These are phyloP conservation scores for Pythium utonaiense DNA, from an alignment of 352 stramenopile species.

Conservation along the genomic window DNA sequence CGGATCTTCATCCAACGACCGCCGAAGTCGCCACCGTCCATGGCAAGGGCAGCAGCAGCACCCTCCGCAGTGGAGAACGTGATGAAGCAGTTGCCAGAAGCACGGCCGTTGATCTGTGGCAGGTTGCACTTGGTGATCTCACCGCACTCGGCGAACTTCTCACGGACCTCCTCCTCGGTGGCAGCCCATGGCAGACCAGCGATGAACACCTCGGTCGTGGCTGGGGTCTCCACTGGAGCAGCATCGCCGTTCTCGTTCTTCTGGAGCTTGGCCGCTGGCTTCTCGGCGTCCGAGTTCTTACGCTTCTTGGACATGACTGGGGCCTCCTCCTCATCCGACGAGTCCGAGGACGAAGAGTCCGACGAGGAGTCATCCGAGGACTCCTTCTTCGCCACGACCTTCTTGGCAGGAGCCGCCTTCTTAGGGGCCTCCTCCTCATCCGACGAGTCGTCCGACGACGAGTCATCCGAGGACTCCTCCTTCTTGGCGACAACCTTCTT, in stretches of 20 bases:
- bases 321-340: conserved; percentile 51
- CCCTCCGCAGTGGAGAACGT: conserved; percentile 78
- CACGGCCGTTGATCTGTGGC: conserved; percentile 86
- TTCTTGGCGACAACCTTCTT: conserved; percentile 31
- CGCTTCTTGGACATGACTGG: conserved; percentile 78
- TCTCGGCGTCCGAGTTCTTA: conserved; percentile 73
- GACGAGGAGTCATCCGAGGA: too few species aligned
- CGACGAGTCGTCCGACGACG: conserved; percentile 27
- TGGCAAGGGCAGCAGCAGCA: conserved; percentile 78
- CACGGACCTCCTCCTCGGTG: conserved; percentile 91
- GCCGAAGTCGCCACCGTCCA: conserved; percentile 94
- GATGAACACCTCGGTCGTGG: conserved; percentile 84
- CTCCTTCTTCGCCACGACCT: conserved; percentile 39
- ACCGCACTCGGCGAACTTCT: conserved; percentile 94
- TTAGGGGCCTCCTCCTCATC: conserved; percentile 35
- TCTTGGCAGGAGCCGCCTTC: conserved; percentile 31
- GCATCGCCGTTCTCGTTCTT: conserved; percentile 73
- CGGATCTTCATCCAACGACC: conserved; percentile 95
- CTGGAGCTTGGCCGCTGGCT: conserved; percentile 54
- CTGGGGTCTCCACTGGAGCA: conserved; percentile 45
- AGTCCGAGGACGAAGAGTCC: too few species aligned
- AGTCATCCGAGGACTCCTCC: conserved; percentile 25
- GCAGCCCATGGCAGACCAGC: conserved; percentile 94
- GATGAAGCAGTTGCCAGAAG: conserved; percentile 95
- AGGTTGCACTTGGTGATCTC: conserved; percentile 83